Conservation (phyloP, 2,329 filamentous ascomycete species). For the Neonectria sp. region DNA sequence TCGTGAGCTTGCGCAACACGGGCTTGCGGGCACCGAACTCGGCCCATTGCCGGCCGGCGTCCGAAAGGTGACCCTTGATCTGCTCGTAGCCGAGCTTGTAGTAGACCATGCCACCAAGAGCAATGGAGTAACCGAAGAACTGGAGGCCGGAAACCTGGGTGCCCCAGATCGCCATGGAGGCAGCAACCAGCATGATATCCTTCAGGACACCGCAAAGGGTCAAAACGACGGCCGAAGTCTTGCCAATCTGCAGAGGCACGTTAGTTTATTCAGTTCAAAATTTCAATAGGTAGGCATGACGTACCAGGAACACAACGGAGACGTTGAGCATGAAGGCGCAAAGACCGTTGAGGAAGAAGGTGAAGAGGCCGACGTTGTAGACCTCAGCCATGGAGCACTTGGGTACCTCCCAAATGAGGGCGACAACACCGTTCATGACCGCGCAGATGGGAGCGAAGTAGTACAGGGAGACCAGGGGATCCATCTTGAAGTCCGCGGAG, state of each 20-base stretch:
- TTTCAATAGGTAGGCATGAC: slow-evolving; percentile 47
- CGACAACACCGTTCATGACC: slow-evolving; percentile 82
- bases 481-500: slow-evolving; percentile 92
- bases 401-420: slow-evolving; percentile 82
- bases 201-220: slow-evolving; percentile 91
- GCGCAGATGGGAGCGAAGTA: slow-evolving; percentile 92
- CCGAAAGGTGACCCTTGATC: slow-evolving; percentile 82
- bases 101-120: slow-evolving; percentile 82
- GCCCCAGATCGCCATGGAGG: slow-evolving; percentile 86
- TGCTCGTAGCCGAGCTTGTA: slow-evolving; percentile 90
- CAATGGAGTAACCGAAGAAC: slow-evolving; percentile 88
- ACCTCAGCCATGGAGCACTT: slow-evolving; percentile 78
- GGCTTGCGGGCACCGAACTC: slow-evolving; percentile 87
- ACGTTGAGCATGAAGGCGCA: slow-evolving; percentile 88
- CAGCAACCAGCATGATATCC: slow-evolving; percentile 86
- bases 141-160: slow-evolving; percentile 82
- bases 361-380: slow-evolving; percentile 79
- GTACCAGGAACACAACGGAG: slow-evolving; percentile 87
- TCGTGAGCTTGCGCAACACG: slow-evolving; percentile 81
- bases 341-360: slow-evolving; percentile 81
- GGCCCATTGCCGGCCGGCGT: slow-evolving; percentile 84
- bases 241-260: slow-evolving; percentile 79
- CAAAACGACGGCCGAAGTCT: slow-evolving; percentile 88
- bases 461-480: slow-evolving; percentile 89
- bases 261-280: slow-evolving; percentile 42